Conservation (phyloP, 257 asterid species). For the Ehretia macrophylla region DNA sequence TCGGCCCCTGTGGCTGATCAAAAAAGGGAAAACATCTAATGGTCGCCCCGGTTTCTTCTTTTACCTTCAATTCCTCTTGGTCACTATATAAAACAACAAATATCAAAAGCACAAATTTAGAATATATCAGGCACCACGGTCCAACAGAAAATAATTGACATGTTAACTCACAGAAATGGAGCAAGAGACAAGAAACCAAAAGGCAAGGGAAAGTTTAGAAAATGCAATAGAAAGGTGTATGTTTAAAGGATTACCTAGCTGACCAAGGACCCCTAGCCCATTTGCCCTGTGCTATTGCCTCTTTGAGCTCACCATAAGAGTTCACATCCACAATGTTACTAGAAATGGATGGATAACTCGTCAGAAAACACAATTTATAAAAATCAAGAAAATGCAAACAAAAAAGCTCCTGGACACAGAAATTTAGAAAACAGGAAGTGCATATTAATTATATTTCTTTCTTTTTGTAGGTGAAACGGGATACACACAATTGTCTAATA, state of each 20-base stretch:
- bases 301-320: conserved; percentile 84
- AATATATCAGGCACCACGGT: neutral
- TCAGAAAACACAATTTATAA: conserved; percentile 22
- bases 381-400: neutral
- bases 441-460: too few relatives aligned
- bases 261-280: conserved; percentile 99
- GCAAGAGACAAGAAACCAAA: too few relatives aligned
- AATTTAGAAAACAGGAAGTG: too few relatives aligned
- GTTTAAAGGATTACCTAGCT: conserved; percentile 54
- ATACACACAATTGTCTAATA: too few relatives aligned
- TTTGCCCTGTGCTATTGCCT: conserved; percentile 84
- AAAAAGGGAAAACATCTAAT: conserved; percentile 86
- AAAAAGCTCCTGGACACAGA: neutral
- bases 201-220: neutral
- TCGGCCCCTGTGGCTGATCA: conserved; percentile 72
- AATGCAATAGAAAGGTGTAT: neutral
- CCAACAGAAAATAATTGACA: neutral
- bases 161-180: too few relatives aligned
- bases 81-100: conserved; percentile 37
- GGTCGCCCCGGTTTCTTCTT: conserved; percentile 97
- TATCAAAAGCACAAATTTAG: neutral
- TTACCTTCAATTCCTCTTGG: conserved; percentile 69
- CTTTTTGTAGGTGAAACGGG: too few relatives aligned
- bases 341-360: conserved; percentile 15
- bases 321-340: conserved; percentile 91